A percentile compares a stretch with the other conserved stretches of the same genome.
These are phyloP conservation scores for Dendrothele bispora DNA, from an alignment of 768 basidiomycete genomes.

Conservation along the genomic window DNA sequence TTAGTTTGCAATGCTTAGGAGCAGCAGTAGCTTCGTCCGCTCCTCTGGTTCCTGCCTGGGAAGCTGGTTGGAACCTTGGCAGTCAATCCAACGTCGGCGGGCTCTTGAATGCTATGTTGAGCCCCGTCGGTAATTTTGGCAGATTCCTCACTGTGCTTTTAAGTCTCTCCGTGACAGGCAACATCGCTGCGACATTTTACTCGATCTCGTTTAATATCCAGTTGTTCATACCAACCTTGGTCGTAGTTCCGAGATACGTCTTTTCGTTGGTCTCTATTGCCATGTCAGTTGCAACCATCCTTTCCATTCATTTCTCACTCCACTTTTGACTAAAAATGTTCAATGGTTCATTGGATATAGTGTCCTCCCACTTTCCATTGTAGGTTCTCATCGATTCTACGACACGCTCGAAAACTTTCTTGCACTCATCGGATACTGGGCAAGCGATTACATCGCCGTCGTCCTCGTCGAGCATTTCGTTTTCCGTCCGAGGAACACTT, in stretches of 20 bases:
- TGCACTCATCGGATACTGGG: constrained; percentile 71
- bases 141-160: constrained; percentile 81
- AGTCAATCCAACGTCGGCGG: constrained; percentile 69
- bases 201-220: constrained; percentile 76
- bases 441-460: constrained; percentile 59
- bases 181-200: constrained; percentile 84
- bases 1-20: constrained; percentile 49
- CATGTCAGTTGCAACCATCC: constrained; percentile 50
- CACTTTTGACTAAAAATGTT: too few relatives aligned
- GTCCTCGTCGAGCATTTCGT: constrained; percentile 68
- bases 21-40: constrained; percentile 66
- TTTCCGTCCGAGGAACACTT: constrained; percentile 34
- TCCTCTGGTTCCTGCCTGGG: constrained; percentile 60
- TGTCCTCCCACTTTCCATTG: constrained; percentile 69
- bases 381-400: constrained; percentile 75
- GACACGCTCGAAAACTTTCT: constrained; percentile 72
- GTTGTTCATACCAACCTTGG: constrained; percentile 58
- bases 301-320: neutral
- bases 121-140: constrained; percentile 70
- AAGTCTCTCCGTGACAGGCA: constrained; percentile 78
- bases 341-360: too few relatives aligned
- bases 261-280: constrained; percentile 73
- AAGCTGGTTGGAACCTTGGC: constrained; percentile 52
- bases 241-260: constrained; percentile 69
- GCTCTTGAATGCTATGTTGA: constrained; percentile 67